A percentile compares a stretch with the other conserved stretches of the same genome.
Evolutionary conservation across 2,329 filamentous ascomycete species (phyloP).

Genomic region (Pyrenophora teres): DNA sequence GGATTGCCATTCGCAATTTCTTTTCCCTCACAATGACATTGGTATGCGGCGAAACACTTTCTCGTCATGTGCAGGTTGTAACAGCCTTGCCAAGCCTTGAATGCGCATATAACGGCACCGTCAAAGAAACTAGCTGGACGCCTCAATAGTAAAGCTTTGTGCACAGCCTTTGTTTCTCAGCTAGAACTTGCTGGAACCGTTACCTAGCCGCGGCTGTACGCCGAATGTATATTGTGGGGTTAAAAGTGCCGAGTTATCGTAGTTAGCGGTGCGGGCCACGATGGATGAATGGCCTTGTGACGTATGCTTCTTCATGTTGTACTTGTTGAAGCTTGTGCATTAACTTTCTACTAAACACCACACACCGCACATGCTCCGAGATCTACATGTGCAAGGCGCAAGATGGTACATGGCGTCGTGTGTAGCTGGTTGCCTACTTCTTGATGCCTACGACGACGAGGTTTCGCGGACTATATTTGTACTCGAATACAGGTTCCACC

Average conservation of each 20-base stretch:
- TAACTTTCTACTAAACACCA: too few species aligned
- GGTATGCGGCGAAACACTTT: neutral
- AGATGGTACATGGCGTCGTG: neutral
- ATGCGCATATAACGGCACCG: neutral
- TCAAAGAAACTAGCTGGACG: constrained; percentile 6
- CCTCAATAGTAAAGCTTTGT: neutral
- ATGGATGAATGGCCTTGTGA: too few species aligned
- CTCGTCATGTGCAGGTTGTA: too few species aligned
- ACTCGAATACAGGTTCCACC: constrained; percentile 95
- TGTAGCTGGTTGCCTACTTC: constrained; percentile 43
- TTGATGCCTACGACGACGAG: constrained; percentile 92
- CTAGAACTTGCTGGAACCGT: neutral
- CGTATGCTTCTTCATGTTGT: too few species aligned
- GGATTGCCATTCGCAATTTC: too few species aligned
- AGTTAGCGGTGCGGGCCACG: neutral
- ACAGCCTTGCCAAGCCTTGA: neutral
- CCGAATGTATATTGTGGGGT: neutral
- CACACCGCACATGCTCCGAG: too few species aligned
- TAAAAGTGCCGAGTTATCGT: constrained; percentile 1
- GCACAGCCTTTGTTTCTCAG: constrained; percentile 1
- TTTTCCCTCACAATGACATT: neutral
- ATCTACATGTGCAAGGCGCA: too few species aligned
- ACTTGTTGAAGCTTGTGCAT: too few species aligned
- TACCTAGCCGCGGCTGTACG: neutral
- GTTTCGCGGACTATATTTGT: constrained; percentile 82